Conservation (phyloP, 2,329 filamentous ascomycete species). For the Thelonectria blattea region DNA sequence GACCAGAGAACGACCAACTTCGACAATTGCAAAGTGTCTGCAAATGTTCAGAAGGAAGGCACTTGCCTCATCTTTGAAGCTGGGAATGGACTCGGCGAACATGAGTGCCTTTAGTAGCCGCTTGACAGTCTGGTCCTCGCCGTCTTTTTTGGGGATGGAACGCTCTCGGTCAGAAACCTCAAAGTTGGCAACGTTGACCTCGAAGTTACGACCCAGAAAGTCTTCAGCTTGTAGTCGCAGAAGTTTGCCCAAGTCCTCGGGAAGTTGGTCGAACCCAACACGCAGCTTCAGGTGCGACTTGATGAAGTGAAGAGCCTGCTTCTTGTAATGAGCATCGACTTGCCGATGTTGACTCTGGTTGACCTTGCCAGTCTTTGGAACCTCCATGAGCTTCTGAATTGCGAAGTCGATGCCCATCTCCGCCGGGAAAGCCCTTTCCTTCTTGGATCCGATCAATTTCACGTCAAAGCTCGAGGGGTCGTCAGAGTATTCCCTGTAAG, state of each 20-base stretch:
- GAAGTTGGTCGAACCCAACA: conserved; percentile 84
- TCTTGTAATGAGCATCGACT: conserved; percentile 85
- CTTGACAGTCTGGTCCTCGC: conserved; percentile 81
- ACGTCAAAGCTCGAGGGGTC: conserved; percentile 88
- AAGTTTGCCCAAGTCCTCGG: conserved; percentile 85
- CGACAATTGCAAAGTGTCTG: conserved; percentile 87
- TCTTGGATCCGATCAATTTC: conserved; percentile 85
- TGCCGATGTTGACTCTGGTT: conserved; percentile 69
- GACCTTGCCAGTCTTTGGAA: conserved; percentile 66
- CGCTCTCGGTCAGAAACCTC: conserved; percentile 78
- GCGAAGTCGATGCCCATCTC: conserved; percentile 88
- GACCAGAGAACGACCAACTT: conserved; percentile 84
- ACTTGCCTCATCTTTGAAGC: conserved; percentile 78
- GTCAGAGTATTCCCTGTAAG: conserved; percentile 85
- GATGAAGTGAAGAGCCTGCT: conserved; percentile 87
- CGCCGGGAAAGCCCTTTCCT: conserved; percentile 85
- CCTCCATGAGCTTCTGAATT: conserved; percentile 84
- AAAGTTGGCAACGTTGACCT: conserved; percentile 73
- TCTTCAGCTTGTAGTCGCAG: conserved; percentile 91
- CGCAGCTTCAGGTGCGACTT: conserved; percentile 89
- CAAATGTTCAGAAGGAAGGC: conserved; percentile 81
- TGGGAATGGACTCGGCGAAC: conserved; percentile 81
- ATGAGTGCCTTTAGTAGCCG: conserved; percentile 89
- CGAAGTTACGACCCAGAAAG: conserved; percentile 72
- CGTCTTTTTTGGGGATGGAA: conserved; percentile 85